These are phyloP conservation scores for Sphaerulina musiva DNA, from an alignment of 2,329 filamentous ascomycete genomes.

Conservation along the genomic window DNA sequence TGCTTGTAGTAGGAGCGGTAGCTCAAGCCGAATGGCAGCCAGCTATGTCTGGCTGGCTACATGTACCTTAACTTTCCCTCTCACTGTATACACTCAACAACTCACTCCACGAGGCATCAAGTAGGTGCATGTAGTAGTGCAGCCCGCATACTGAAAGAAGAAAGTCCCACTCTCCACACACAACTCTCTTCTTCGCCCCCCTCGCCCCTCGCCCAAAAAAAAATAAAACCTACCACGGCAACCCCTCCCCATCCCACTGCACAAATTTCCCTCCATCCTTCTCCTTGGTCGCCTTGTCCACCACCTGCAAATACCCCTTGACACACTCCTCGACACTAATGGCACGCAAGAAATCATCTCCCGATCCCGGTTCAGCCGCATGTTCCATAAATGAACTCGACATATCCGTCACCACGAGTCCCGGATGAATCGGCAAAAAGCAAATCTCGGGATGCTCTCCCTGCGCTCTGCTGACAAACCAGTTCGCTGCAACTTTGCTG, in stretches of 20 bases:
- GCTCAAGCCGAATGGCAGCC: too few relatives aligned
- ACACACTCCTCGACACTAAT: slow-evolving; percentile 4
- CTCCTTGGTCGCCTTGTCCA: not conserved
- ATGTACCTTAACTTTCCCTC: too few relatives aligned
- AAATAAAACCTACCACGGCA: not conserved
- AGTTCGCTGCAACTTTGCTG: slow-evolving; percentile 6
- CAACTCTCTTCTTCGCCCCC: too few relatives aligned
- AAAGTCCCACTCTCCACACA: too few relatives aligned
- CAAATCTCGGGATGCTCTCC: not conserved
- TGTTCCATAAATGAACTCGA: not conserved
- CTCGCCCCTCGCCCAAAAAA: too few relatives aligned
- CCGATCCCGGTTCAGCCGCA: not conserved
- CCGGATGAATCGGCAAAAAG: slow-evolving; percentile 1
- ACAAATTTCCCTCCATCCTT: not conserved
- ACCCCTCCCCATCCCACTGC: slow-evolving; percentile 4
- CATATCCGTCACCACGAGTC: slow-evolving; percentile 6
- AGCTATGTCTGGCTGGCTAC: too few relatives aligned
- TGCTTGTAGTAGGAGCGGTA: too few relatives aligned
- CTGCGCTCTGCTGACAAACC: not conserved
- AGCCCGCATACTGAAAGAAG: too few relatives aligned
- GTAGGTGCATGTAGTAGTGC: too few relatives aligned
- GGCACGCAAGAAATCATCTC: not conserved
- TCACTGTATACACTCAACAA: too few relatives aligned
- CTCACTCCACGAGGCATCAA: too few relatives aligned
- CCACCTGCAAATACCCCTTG: slow-evolving; percentile 1